phyloP scores from a whole-genome alignment of 1,284 basidiomycete species.

The Chalciporus sp. region DNA sequence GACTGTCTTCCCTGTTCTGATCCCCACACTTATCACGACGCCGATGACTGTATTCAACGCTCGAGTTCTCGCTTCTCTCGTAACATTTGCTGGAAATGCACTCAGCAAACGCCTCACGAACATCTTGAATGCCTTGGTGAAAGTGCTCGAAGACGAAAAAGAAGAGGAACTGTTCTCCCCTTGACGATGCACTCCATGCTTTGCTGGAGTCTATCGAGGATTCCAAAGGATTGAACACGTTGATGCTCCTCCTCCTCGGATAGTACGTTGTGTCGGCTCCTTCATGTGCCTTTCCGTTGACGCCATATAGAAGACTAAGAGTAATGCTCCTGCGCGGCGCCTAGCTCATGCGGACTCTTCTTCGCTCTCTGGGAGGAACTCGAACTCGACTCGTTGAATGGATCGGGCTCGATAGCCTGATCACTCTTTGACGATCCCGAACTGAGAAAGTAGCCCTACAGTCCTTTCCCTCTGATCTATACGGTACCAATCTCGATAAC shows the following conservation, averaged over 20 bases:
- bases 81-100: constrained; percentile 91
- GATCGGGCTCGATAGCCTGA: no score
- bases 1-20: constrained; percentile 97
- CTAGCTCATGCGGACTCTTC: no score
- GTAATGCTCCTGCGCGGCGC: constrained; percentile 69
- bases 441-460: constrained; percentile 39
- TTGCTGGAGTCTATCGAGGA: constrained; percentile 81
- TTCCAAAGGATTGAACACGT: constrained; percentile 81
- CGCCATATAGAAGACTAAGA: constrained; percentile 66
- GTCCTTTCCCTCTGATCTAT: constrained; percentile 45
- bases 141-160: constrained; percentile 63
- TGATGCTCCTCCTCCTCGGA: constrained; percentile 89
- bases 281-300: constrained; percentile 2
- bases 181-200: constrained; percentile 74
- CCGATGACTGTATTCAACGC: constrained; percentile 97
- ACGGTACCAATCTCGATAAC: constrained; percentile 43
- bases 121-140: constrained; percentile 77
- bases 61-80: constrained; percentile 87
- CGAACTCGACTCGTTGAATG: no score
- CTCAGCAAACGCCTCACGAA: constrained; percentile 81
- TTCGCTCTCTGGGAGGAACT: no score
- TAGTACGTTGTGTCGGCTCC: constrained; percentile 53
- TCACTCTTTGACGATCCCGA: neutral
- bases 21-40: constrained; percentile 87
- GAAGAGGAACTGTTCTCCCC: constrained; percentile 68